Base-by-base conservation (phyloP, 768 basidiomycete genomes). In the Candolleomyces aberdarensis region DNA sequence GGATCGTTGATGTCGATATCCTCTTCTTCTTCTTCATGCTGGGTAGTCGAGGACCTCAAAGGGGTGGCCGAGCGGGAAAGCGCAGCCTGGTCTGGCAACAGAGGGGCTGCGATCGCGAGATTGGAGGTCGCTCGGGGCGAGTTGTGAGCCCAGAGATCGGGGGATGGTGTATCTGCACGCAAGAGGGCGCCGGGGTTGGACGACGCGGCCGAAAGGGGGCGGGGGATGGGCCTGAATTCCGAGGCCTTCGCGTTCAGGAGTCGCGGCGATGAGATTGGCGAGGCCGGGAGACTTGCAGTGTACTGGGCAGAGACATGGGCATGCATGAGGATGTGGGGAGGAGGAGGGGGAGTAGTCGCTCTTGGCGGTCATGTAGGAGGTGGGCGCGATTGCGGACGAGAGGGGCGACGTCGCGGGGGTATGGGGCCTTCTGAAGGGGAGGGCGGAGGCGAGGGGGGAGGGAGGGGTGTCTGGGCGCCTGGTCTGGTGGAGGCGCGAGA, bases 61-160 rank as follows among this genome's bases (percentile, higher is more conserved):
- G 91, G 89, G 0, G 89, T 89, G 50, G 82, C 77, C 5, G 88
- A 80, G 47, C 85, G 82, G 32, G 83, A 75, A 47, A 68, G 71
- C 63, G 79, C 65, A 3, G 75, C 77, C 60, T 83, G 83, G 62
- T 93, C 91, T 51, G 92, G 89, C 49, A 94, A 81, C 22, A 97
- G 79, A 5, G 95, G 95, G 0, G 93, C 91, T 8, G 94, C 94
- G 62, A 96, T 95, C 40, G 94, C 94, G 9, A 97, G 83, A 70
- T 94, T 96, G 14, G 91, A 91, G 1, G 87, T 84, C 0, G 86
- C 85, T 62, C 91, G 82, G 36, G 81, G 82, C 44, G 83, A 85
- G 66, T 77, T 83, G 71, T 92, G 91, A 2, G 92, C 85, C 94
- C 94, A 96, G 57, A 94, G 71, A 77, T 96, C 94, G 13, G 92